Conservation (phyloP, 768 basidiomycete genomes). For the Scleroderma citrinum region DNA sequence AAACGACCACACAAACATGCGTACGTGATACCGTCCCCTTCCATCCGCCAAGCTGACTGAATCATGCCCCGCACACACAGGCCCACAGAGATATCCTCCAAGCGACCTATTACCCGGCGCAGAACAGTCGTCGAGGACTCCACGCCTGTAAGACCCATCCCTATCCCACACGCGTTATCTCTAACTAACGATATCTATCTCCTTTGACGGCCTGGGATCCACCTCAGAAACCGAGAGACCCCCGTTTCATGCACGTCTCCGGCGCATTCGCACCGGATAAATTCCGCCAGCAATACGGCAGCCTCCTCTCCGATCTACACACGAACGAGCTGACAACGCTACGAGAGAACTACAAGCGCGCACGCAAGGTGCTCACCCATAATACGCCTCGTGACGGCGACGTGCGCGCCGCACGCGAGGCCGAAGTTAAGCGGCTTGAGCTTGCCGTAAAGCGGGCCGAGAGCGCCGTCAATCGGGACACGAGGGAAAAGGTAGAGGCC, state of each 20-base stretch:
- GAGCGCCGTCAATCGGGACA: conserved; percentile 69
- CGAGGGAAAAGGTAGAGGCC: conserved; percentile 61
- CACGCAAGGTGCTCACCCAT: conserved; percentile 54
- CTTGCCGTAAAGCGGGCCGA: conserved; percentile 69
- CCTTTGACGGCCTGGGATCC: not conserved
- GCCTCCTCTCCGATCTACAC: conserved; percentile 66
- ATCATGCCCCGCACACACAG: conserved; percentile 36
- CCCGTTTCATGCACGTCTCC: conserved; percentile 71
- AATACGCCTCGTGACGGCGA: conserved; percentile 58
- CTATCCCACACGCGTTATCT: not conserved
- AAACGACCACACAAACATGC: conserved; percentile 81
- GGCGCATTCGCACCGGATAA: conserved; percentile 61
- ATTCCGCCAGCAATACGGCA: conserved; percentile 67
- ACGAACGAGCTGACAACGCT: conserved; percentile 58
- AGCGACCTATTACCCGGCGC: conserved; percentile 72
- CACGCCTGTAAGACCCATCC: conserved; percentile 46
- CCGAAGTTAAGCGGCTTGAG: conserved; percentile 68
- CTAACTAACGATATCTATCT: not conserved
- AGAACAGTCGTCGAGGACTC: conserved; percentile 64
- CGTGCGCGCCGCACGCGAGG: conserved; percentile 51
- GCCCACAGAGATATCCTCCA: conserved; percentile 78
- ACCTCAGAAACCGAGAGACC: conserved; percentile 72
- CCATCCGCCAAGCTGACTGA: not conserved
- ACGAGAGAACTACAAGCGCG: conserved; percentile 59
- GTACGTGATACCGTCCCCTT: conserved; percentile 42